These are phyloP conservation scores for Pythium rishiriense DNA, from an alignment of 352 stramenopile genomes.

Conservation along the genomic window DNA sequence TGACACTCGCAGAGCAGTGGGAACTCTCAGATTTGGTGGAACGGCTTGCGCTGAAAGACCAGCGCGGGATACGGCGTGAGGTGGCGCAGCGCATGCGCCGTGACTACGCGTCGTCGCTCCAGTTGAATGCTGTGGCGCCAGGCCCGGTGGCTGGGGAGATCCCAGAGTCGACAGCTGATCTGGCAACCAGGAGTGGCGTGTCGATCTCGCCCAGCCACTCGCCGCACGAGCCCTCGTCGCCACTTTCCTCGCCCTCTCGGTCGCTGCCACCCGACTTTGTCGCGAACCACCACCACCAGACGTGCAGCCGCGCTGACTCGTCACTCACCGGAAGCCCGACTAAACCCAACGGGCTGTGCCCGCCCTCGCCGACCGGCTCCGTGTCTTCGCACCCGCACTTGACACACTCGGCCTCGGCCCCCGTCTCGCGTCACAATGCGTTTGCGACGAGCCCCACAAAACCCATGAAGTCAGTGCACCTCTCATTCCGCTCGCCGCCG, in stretches of 20 bases:
- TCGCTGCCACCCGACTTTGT: constrained; percentile 29
- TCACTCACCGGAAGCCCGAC: constrained; percentile 10
- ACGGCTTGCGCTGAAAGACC: constrained; percentile 44
- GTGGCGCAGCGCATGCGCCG: constrained; percentile 40
- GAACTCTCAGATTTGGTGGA: constrained; percentile 68
- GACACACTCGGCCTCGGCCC: constrained; percentile 25
- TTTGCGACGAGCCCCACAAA: not conserved
- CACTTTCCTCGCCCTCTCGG: constrained; percentile 11
- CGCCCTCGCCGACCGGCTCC: constrained; percentile 7
- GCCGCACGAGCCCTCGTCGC: constrained; percentile 14
- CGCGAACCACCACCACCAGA: constrained; percentile 38
- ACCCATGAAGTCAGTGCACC: not conserved
- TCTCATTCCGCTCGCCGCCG: constrained; percentile 8
- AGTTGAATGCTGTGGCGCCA: not conserved
- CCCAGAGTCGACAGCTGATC: not conserved
- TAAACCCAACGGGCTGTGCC: constrained; percentile 7
- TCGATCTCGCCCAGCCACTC: constrained; percentile 1
- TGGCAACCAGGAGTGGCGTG: constrained; percentile 26
- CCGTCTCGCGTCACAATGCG: constrained; percentile 23
- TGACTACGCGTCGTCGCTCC: constrained; percentile 30
- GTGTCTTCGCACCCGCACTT: not conserved
- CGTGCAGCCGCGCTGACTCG: constrained; percentile 34
- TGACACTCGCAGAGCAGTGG: constrained; percentile 55
- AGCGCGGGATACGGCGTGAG: constrained; percentile 48
- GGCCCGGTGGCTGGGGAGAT: not conserved